Evolutionary conservation across 2,329 filamentous ascomycete genomes (phyloP), one percentile per base, ranked within the genome.

Genomic region (Neopestalotiopsis rosae): DNA sequence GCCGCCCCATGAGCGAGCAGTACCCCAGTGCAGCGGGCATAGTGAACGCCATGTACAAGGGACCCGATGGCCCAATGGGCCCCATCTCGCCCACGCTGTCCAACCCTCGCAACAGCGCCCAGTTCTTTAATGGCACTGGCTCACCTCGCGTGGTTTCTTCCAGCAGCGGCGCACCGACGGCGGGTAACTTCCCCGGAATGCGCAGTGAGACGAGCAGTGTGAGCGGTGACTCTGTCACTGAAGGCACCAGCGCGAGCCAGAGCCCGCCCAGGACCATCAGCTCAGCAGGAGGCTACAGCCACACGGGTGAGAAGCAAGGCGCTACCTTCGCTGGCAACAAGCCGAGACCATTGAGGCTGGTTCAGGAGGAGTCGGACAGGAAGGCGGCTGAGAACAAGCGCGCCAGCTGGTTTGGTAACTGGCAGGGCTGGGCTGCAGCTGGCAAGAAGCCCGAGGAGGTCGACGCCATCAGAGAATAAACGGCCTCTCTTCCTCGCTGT

Each of bases 31-130:
- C 90, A 20, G 92, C 93, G 7, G 89, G 87, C 69, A 88, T 97
- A 38, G 91, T 97, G 63, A 94, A 93, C 75, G 94, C 95, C 80
- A 97, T 97, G 92, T 97, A 97, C 83, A 91, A 91, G 76, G 92
- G 92, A 14, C 88, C 90, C 10, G 88, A 92, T 28, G 87, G 89
- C 4, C 87, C 90, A 7, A 84, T 88, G 61, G 87, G 89, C 4
- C 87, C 90, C 9, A 84, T 88, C 58, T 92, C 90, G 28, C 86
- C 89, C 59, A 83, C 87, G 3, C 81, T 90, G 32, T 83, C 83
- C 73, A 84, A 89, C 79, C 82, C 89, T 74, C 82, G 91, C 70
- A 83, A 88, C 77, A 88, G 88, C 71, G 85, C 89, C 76, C 89
- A 89, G 40, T 92, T 92, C 81, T 92, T 92, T 80, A 81, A 73